phyloP scores from a whole-genome alignment of 768 basidiomycete species.

The Pisolithus microcarpus region DNA sequence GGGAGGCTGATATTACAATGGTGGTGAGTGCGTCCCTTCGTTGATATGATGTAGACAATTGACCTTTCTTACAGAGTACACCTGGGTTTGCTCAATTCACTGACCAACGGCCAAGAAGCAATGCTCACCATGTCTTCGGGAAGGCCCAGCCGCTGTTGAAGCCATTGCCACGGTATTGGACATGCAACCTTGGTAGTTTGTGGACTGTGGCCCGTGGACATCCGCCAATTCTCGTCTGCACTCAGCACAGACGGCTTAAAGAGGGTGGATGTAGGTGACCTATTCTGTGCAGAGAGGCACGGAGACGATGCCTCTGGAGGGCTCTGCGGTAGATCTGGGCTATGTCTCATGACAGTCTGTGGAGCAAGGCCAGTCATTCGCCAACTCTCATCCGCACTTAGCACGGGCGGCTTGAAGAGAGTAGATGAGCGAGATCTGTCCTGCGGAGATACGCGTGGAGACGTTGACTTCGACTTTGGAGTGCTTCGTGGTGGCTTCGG shows the following conservation, averaged over 20 bases:
- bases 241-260: constrained; percentile 6
- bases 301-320: background rate
- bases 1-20: constrained; percentile 23
- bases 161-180: no score
- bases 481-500: background rate
- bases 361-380: constrained; percentile 35
- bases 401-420: constrained; percentile 2
- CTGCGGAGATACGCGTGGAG: background rate
- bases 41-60: background rate
- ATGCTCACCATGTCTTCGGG: no score
- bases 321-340: background rate
- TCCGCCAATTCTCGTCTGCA: no score
- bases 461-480: background rate
- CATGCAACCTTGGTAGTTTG: no score
- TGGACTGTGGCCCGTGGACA: no score
- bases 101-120: no score
- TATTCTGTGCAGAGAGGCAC: background rate
- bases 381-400: constrained; percentile 25
- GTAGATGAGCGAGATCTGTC: constrained; percentile 1
- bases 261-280: background rate
- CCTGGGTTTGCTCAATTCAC: no score
- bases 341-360: background rate
- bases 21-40: background rate
- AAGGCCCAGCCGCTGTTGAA: no score
- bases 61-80: constrained; percentile 27